Evolutionary conservation across 495 filamentous ascomycete genomes (phyloP), one percentile per base, ranked within the genome.

Genomic region (Daldinia bambusicola): DNA sequence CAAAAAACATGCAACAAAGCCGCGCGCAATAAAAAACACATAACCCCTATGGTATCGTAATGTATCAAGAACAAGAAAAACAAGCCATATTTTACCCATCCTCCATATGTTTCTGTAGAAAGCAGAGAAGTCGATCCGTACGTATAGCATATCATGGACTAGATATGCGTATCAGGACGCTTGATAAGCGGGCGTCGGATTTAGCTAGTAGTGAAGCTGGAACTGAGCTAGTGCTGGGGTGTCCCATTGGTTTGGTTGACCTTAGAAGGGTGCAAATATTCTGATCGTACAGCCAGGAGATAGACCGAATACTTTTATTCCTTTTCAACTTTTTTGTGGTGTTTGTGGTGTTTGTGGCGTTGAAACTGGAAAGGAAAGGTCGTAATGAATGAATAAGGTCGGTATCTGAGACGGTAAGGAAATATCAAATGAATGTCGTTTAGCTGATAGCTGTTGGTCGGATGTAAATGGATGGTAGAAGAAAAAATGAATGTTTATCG

Each of bases 321-420:
- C 58, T 70, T 72, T 75, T 30, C 57, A 61, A 34, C 14, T 70
- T 63, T 70, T 76, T 71, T n/a, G n/a, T n/a, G n/a, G n/a, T n/a
- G n/a, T n/a, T 70, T 69, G 34, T 50, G 55, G 30, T 38, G 30
- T 43, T 66, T 70, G 66, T 10, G 10, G 37, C 12, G 34, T 65
- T 41, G 20, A 43, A 43, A 65, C 38, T 52, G 30, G 2, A 26
- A 74, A 77, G 65, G 70, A 79, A 76, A 77, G 14, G 36, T 63
- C 10, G 51, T 68, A 79, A 77, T 41, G 77, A 79, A 62, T 37
- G 77, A 78, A 78, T 76, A 31, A 53, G 75, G 75, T 77, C 71
- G 72, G 76, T 77, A 13, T 14, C 45, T 58, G 12, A 68, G 37
- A 66, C 22, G 8, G 55, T 3, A 71, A 78, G 67, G 71, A 71